Percentiles rank a stretch among this genome's conserved stretches.
Conservation (phyloP, 2,329 filamentous ascomycete species). For the Parascedosporium putredinis region DNA sequence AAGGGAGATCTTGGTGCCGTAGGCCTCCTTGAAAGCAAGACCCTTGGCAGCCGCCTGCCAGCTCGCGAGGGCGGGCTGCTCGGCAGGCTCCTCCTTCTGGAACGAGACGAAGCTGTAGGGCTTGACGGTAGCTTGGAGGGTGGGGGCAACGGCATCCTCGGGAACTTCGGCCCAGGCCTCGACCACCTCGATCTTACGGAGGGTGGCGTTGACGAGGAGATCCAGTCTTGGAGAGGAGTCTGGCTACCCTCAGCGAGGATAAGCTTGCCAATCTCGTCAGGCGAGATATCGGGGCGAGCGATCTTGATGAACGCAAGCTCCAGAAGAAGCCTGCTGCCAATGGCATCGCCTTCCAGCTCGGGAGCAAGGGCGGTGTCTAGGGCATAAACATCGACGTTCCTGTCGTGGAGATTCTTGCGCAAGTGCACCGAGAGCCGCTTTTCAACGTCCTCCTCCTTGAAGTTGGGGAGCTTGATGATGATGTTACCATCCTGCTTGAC, state of each 20-base stretch:
- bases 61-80: slow-evolving; percentile 52
- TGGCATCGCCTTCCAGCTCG: slow-evolving; percentile 54
- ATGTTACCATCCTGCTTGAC: slow-evolving; percentile 63
- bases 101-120: slow-evolving; percentile 76
- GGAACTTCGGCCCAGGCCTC: slow-evolving; percentile 69
- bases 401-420: slow-evolving; percentile 60
- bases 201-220: slow-evolving; percentile 39
- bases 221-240: slow-evolving; percentile 39
- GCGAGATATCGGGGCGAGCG: slow-evolving; percentile 55
- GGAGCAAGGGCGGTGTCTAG: slow-evolving; percentile 62
- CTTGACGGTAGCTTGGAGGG: slow-evolving; percentile 54
- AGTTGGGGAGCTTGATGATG: slow-evolving; percentile 63
- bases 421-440: slow-evolving; percentile 67
- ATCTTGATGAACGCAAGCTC: slow-evolving; percentile 79
- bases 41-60: slow-evolving; percentile 83
- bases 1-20: slow-evolving; percentile 59
- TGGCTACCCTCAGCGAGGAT: slow-evolving; percentile 43
- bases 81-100: slow-evolving; percentile 64
- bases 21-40: slow-evolving; percentile 90
- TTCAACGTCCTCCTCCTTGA: slow-evolving; percentile 83
- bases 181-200: slow-evolving; percentile 66
- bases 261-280: slow-evolving; percentile 56
- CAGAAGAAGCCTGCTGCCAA: slow-evolving; percentile 57
- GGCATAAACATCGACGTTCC: slow-evolving; percentile 61
- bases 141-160: slow-evolving; percentile 28